Conservation (phyloP, 2,329 filamentous ascomycete species). For the Penicillium decumbens region DNA sequence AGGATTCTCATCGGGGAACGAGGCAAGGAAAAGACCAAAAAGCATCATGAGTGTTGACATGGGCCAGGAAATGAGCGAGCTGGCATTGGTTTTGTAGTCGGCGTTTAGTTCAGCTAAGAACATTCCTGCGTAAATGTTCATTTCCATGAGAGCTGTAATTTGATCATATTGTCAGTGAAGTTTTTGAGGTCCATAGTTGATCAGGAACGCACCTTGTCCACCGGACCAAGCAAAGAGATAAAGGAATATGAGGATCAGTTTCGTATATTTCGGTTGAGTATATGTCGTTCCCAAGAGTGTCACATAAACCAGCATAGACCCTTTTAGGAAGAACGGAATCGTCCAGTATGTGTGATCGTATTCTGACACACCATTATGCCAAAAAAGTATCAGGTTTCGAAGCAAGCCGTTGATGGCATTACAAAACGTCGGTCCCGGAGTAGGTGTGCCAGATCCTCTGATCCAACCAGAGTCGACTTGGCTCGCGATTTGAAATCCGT, state of each 20-base stretch:
- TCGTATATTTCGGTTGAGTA: slow-evolving; percentile 35
- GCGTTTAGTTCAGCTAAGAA: slow-evolving; percentile 26
- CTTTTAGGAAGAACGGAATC: slow-evolving; percentile 41
- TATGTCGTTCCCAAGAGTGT: slow-evolving; percentile 41
- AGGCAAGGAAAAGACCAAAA: slow-evolving; percentile 22
- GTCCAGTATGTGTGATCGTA: slow-evolving; percentile 46
- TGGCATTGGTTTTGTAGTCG: slow-evolving; percentile 20
- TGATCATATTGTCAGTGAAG: not conserved
- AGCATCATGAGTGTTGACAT: slow-evolving; percentile 22
- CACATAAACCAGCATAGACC: slow-evolving; percentile 41
- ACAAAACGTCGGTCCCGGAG: slow-evolving; percentile 14
- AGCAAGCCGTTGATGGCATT: slow-evolving; percentile 16
- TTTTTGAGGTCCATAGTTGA: not conserved
- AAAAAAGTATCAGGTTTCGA: slow-evolving; percentile 23
- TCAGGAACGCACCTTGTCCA: slow-evolving; percentile 18
- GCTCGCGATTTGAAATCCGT: slow-evolving; percentile 20
- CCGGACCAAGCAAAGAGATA: slow-evolving; percentile 39
- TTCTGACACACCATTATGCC: slow-evolving; percentile 39
- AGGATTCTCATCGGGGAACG: slow-evolving; percentile 23
- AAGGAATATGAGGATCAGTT: slow-evolving; percentile 34
- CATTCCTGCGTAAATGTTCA: slow-evolving; percentile 27
- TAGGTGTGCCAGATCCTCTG: slow-evolving; percentile 5
- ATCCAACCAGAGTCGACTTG: slow-evolving; percentile 26
- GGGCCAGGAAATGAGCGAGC: slow-evolving; percentile 16
- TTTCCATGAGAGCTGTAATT: slow-evolving; percentile 20